Evolutionary conservation across 2,329 filamentous ascomycete genomes (phyloP).

Genomic region (Cordyceps fumosorosea): DNA sequence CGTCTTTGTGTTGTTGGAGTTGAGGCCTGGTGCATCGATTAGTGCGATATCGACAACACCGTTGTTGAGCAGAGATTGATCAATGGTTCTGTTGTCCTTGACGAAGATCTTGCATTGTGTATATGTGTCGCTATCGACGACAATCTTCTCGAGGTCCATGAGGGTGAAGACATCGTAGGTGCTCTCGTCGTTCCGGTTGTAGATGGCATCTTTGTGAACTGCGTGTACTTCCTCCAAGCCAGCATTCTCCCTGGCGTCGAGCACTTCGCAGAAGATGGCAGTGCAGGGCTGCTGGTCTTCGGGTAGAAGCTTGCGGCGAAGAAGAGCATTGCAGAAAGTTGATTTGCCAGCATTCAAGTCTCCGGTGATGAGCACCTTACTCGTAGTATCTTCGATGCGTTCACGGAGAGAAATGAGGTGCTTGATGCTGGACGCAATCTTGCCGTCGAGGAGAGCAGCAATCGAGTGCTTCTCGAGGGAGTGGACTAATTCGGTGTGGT

Average conservation of each 20-base stretch:
- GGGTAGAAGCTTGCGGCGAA: constrained; percentile 85
- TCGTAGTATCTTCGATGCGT: constrained; percentile 93
- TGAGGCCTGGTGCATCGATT: constrained; percentile 92
- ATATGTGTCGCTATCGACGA: constrained; percentile 81
- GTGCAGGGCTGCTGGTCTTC: constrained; percentile 98
- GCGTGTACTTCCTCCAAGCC: constrained; percentile 94
- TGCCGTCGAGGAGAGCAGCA: constrained; percentile 83
- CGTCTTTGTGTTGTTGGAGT: constrained; percentile 93
- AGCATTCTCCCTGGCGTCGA: constrained; percentile 86
- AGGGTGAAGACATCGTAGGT: constrained; percentile 86
- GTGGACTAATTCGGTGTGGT: constrained; percentile 87
- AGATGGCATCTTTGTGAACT: constrained; percentile 71
- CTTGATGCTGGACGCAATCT: constrained; percentile 88
- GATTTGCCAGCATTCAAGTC: constrained; percentile 97
- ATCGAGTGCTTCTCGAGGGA: constrained; percentile 90
- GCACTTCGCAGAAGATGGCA: constrained; percentile 94
- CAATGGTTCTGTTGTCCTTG: constrained; percentile 79
- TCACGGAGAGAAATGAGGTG: constrained; percentile 83
- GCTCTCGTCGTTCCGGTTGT: constrained; percentile 85
- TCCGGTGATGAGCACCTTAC: constrained; percentile 92
- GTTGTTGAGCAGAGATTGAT: constrained; percentile 93
- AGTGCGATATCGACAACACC: constrained; percentile 96
- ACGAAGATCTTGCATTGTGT: constrained; percentile 97
- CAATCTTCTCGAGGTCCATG: constrained; percentile 76
- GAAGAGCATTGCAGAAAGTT: constrained; percentile 95